A percentile compares a stretch with the other conserved stretches of the same genome.
phyloP scores from a whole-genome alignment of 306 rosid species.

The Mucuna pruriens region DNA sequence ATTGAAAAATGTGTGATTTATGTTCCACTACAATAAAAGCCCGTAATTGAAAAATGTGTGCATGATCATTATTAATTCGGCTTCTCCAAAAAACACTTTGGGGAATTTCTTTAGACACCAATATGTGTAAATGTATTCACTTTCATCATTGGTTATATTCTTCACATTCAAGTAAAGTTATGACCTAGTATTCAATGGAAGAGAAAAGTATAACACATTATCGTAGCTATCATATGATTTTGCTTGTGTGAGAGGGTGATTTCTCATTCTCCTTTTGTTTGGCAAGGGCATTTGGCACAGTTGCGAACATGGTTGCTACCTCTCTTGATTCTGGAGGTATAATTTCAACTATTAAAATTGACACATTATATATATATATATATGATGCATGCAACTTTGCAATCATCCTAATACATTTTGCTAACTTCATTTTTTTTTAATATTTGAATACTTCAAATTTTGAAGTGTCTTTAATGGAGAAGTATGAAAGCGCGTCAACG shows the following conservation, averaged over 20 bases:
- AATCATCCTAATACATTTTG: not conserved
- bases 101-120: not conserved
- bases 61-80: not conserved
- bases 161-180: not conserved
- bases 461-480: not conserved
- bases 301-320: slow-evolving; percentile 43
- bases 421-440: not conserved
- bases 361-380: not conserved
- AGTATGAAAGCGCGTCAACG: not conserved
- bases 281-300: slow-evolving; percentile 47
- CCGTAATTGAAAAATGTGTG: no score
- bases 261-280: slow-evolving; percentile 52
- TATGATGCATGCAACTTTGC: not conserved
- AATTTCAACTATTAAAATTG: not conserved
- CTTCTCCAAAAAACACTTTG: not conserved
- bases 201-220: slow-evolving; percentile 37
- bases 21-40: not conserved
- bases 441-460: not conserved
- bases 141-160: not conserved
- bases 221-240: slow-evolving; percentile 38
- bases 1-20: no score
- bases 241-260: slow-evolving; percentile 56
- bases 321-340: slow-evolving; percentile 40
- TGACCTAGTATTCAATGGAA: not conserved
- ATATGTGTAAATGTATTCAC: slow-evolving; percentile 3